Base-by-base conservation (phyloP, 371 early-diverging fungal genomes). In the Actinomucor elegans region DNA sequence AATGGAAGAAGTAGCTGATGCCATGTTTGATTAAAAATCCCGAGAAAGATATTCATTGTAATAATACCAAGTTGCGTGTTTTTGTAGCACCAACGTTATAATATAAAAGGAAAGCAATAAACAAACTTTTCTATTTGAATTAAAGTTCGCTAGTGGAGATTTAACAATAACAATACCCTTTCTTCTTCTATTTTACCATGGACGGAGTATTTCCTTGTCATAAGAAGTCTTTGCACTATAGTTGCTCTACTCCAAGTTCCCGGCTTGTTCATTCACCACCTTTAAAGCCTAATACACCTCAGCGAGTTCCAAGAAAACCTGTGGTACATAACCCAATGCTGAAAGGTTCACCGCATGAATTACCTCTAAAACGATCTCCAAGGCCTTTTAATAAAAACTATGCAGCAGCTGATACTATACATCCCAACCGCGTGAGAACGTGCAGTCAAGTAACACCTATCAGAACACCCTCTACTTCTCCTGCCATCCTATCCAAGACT, bases 1-100 rank as follows among this genome's bases (percentile, higher is more conserved):
- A 11, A 59, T 79, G 45, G 64, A 65, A 17, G 75, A 74, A 34
- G 66, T 76, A n/a, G 74, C 62, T 4, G 70, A 76, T 48, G 74
- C 70, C 17, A 73, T 75, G 46, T 62, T 76, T 57, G 54, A 59
- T 27, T 21, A 37, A 40, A 34, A 29, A 31, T 27, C 27, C 34
- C 42, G 40, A 40, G 27, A 48, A 12, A n/a, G n/a, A n/a, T n/a
- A n/a, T n/a, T n/a, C n/a, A n/a, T n/a, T n/a, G n/a, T n/a, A n/a
- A n/a, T n/a, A n/a, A 29, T 38, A 38, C 38, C 38, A 36, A 48
- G 27, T 26, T 36, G 21, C 29, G 43, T 47, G 29, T 46, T 55
- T 18, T 31, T 47, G 55, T 55, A 33, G 33, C 41, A 55, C 48
- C 35, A 52, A 33, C 36, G 15, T 14, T 15, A 37, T 29, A 14